Percentiles rank a stretch among this genome's conserved stretches.
These are phyloP conservation scores for Penicillium sp. DNA, from an alignment of 2,329 filamentous ascomycete species.

Conservation along the genomic window DNA sequence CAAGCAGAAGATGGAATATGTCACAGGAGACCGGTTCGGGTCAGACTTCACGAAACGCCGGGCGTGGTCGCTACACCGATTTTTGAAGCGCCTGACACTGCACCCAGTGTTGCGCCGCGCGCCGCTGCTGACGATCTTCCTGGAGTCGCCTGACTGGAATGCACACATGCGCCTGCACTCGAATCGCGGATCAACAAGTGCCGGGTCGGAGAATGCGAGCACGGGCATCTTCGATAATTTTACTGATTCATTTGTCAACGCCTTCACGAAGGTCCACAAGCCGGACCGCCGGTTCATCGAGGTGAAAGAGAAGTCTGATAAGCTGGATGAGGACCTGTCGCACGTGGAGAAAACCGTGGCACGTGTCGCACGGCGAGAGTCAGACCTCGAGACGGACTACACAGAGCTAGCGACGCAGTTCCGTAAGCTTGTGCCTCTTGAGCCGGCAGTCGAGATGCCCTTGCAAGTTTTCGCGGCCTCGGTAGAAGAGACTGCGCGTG, in stretches of 20 bases:
- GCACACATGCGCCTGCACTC: constrained; percentile 83
- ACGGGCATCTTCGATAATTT: constrained; percentile 87
- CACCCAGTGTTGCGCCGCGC: constrained; percentile 86
- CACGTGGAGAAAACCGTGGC: constrained; percentile 96
- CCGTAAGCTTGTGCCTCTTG: constrained; percentile 84
- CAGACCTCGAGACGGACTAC: constrained; percentile 84
- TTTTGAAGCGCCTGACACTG: constrained; percentile 78
- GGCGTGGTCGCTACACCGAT: constrained; percentile 86
- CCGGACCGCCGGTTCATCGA: constrained; percentile 93
- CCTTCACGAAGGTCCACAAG: constrained; percentile 94
- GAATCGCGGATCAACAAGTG: constrained; percentile 58
- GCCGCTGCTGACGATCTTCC: constrained; percentile 78
- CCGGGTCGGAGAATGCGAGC: constrained; percentile 42
- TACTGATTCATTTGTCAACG: constrained; percentile 94
- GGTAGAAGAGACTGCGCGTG: constrained; percentile 77
- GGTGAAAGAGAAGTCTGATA: constrained; percentile 87
- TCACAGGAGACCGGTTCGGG: constrained; percentile 92
- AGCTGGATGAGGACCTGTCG: constrained; percentile 86
- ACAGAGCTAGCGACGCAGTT: constrained; percentile 90
- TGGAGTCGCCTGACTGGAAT: constrained; percentile 95
- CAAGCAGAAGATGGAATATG: constrained; percentile 99
- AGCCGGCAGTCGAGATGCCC: constrained; percentile 78
- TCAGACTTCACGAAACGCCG: constrained; percentile 86
- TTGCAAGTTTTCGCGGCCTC: constrained; percentile 84
- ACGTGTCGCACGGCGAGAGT: constrained; percentile 80